Evolutionary conservation across 371 early-diverging fungal genomes (phyloP), one percentile per base, ranked within the genome.

Genomic region (Mucor velutinosus): DNA sequence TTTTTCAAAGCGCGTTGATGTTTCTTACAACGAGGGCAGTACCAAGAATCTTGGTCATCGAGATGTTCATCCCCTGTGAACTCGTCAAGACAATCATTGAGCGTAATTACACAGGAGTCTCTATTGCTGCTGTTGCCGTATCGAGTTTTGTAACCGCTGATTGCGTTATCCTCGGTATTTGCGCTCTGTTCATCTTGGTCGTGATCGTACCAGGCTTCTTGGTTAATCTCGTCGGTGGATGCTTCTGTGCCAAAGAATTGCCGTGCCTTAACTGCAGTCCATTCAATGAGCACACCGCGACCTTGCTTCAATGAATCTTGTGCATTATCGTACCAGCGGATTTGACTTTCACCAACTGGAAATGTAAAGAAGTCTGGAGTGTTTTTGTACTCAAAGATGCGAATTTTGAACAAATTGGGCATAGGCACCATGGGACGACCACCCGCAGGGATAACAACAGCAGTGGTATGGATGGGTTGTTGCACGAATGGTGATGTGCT

Each of bases 1-100:
- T 79, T 80, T 64, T 92, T 92, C 17, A 78, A 74, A 6, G 87
- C 78, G 0, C 75, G 71, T 8, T 89, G 82, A 39, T 78, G 78
- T 37, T 71, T 69, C 65, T 89, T 88, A 69, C 91, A 91, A 17
- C 77, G 55, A 1, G 90, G 87, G 60, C 92, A 92, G 58, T 73
- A 76, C 90, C 91, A 92, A 6, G 81, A 77, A 65, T 92, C 88
- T 47, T 87, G 83, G 15, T 86, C 86, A 10, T 84, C 81, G 21
- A 92, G 75, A 8, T 79, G 71, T 64, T 92, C 91, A 55, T 78
- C 81, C 32, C 83, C 80, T 19, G 85, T 78, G 67, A 87, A 92
- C 67, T 86, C 85, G 49, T 82, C 72, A 7, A 92, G 68, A 71
- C 92, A 91, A 57, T 89, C 85, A 5, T 77, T 71, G 0, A 91